Evolutionary conservation across 2,329 filamentous ascomycete species (phyloP).

Genomic region (Colletotrichum spaethianum): DNA sequence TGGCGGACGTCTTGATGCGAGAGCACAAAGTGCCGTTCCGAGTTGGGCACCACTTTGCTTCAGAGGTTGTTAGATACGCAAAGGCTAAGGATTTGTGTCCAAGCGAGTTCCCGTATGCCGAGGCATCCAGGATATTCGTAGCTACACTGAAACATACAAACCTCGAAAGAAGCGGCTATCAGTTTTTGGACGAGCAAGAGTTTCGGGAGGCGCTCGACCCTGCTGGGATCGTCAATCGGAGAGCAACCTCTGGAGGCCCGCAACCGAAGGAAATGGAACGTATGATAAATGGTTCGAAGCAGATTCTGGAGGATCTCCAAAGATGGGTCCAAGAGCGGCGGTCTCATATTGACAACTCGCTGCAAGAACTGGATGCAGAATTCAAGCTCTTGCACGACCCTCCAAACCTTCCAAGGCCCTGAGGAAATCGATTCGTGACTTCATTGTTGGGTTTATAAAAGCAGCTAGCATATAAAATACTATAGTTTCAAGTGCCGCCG

Average conservation of each 20-base stretch:
- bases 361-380: neutral
- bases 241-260: slow-evolving; percentile 30
- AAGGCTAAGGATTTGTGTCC: slow-evolving; percentile 12
- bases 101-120: slow-evolving; percentile 22
- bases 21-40: slow-evolving; percentile 31
- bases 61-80: slow-evolving; percentile 28
- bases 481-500: neutral
- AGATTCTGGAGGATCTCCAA: neutral
- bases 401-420: neutral
- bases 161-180: neutral
- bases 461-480: neutral
- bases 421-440: neutral
- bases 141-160: slow-evolving; percentile 9
- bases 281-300: slow-evolving; percentile 11
- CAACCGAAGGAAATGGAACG: slow-evolving; percentile 32
- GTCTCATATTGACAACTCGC: slow-evolving; percentile 5
- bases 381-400: slow-evolving; percentile 1
- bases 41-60: slow-evolving; percentile 39
- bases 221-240: slow-evolving; percentile 19
- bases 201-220: slow-evolving; percentile 25
- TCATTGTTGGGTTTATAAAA: neutral
- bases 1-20: slow-evolving; percentile 32
- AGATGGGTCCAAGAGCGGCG: slow-evolving; percentile 15
- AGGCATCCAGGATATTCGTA: slow-evolving; percentile 22
- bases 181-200: slow-evolving; percentile 13